Evolutionary conservation across 2,329 filamentous ascomycete species (phyloP).

Genomic region (Chrysoporthe cubensis): DNA sequence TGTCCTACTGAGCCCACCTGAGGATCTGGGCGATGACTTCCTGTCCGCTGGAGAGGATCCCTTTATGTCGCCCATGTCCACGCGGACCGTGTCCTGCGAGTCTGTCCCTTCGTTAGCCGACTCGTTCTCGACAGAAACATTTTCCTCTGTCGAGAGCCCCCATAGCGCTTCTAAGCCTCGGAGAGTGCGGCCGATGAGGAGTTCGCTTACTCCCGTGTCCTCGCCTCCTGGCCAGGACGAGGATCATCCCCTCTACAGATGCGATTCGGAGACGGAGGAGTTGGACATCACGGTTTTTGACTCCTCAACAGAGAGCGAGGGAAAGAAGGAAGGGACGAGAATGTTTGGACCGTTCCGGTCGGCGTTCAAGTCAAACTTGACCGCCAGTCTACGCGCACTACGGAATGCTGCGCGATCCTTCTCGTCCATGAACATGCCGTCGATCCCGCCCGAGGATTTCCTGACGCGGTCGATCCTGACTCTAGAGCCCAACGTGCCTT

Average conservation of each 20-base stretch:
- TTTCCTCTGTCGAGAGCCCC: constrained; percentile 56
- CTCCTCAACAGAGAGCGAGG: constrained; percentile 36
- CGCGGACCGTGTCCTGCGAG: constrained; percentile 61
- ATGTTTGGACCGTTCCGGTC: constrained; percentile 54
- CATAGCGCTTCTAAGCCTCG: constrained; percentile 46
- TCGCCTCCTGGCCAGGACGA: constrained; percentile 58
- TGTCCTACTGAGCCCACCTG: constrained; percentile 62
- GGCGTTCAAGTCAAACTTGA: constrained; percentile 71
- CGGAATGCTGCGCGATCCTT: constrained; percentile 67
- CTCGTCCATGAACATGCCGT: constrained; percentile 64
- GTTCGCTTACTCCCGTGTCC: constrained; percentile 58
- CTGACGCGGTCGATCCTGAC: constrained; percentile 70
- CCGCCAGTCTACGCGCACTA: constrained; percentile 66
- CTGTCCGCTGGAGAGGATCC: constrained; percentile 54
- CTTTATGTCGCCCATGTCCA: constrained; percentile 56
- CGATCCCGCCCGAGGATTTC: constrained; percentile 68
- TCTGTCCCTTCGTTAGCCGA: constrained; percentile 64
- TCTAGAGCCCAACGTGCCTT: constrained; percentile 68
- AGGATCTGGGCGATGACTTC: constrained; percentile 58
- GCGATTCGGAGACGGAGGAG: constrained; percentile 46
- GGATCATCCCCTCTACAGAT: constrained; percentile 54
- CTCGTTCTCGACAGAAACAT: constrained; percentile 54
- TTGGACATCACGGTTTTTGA: constrained; percentile 54
- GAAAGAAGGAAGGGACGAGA: constrained; percentile 32
- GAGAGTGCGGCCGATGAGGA: constrained; percentile 48